These are phyloP conservation scores for Prunus yedoensis DNA, from an alignment of 331 rosid genomes.

Conservation along the genomic window DNA sequence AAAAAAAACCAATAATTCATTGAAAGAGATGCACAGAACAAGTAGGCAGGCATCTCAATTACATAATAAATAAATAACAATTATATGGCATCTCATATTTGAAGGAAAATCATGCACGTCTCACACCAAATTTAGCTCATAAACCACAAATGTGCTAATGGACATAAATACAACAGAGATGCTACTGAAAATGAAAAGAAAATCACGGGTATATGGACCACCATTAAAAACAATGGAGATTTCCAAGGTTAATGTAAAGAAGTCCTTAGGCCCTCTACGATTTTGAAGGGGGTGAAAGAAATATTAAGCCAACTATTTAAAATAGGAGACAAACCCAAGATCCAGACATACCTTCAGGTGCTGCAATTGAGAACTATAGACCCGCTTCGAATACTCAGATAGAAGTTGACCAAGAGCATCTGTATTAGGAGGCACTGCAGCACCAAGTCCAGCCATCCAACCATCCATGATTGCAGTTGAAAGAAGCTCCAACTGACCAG, in stretches of 20 bases:
- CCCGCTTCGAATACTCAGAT: slow-evolving; percentile 84
- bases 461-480: slow-evolving; percentile 99
- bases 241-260: neutral
- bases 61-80: neutral
- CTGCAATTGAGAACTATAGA: slow-evolving; percentile 88
- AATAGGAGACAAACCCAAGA: slow-evolving; percentile 20
- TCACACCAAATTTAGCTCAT: neutral
- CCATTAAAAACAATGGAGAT: neutral
- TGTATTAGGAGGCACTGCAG: slow-evolving; percentile 86
- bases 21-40: neutral
- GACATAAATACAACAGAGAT: neutral
- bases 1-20: neutral
- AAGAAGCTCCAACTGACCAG: slow-evolving; percentile 98
- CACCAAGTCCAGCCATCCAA: slow-evolving; percentile 99
- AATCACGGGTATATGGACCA: neutral
- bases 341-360: slow-evolving; percentile 77
- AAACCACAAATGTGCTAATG: neutral
- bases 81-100: neutral
- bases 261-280: neutral
- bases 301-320: neutral
- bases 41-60: neutral
- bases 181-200: neutral
- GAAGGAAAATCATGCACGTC: neutral
- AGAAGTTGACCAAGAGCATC: slow-evolving; percentile 98
- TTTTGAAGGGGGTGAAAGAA: neutral